These are phyloP conservation scores for Pseudogymnoascus sp. DNA, from an alignment of 2,329 filamentous ascomycete species.

Conservation along the genomic window DNA sequence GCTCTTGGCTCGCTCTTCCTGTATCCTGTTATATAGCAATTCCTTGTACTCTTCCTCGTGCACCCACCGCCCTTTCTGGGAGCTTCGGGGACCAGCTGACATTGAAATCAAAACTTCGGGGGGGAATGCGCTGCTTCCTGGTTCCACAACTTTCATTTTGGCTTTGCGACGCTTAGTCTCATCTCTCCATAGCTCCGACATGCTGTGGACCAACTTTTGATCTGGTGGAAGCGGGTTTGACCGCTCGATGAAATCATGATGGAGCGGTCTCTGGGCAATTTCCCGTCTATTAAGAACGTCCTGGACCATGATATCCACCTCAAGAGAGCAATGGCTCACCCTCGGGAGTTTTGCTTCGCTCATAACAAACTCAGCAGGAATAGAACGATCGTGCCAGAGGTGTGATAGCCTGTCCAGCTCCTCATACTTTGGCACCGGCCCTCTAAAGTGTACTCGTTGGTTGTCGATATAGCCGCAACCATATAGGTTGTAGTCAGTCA, in stretches of 20 bases:
- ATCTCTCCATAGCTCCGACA: constrained; percentile 88
- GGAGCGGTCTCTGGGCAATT: constrained; percentile 68
- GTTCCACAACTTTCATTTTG: constrained; percentile 54
- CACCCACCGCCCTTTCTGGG: constrained; percentile 74
- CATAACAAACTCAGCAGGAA: constrained; percentile 50
- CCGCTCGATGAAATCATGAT: constrained; percentile 79
- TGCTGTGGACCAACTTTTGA: constrained; percentile 82
- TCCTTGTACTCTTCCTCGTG: constrained; percentile 78
- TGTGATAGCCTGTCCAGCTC: constrained; percentile 52
- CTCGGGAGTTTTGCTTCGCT: constrained; percentile 59
- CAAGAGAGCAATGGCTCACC: constrained; percentile 78
- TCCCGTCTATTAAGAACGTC: constrained; percentile 75
- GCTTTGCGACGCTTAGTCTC: constrained; percentile 72
- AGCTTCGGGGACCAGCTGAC: constrained; percentile 71
- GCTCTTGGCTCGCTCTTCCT: constrained; percentile 49
- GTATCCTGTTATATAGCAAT: constrained; percentile 53
- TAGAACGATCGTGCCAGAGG: constrained; percentile 71
- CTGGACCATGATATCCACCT: constrained; percentile 82
- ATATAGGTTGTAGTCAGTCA: constrained; percentile 96
- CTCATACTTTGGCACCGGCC: constrained; percentile 63
- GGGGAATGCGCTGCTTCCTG: constrained; percentile 68
- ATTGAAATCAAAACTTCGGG: constrained; percentile 77
- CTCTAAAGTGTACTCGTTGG: constrained; percentile 61
- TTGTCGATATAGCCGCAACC: constrained; percentile 83
- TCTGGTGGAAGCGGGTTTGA: constrained; percentile 53